Evolutionary conservation across 2,329 filamentous ascomycete species (phyloP).

Genomic region (Sclerotinia trifoliorum): DNA sequence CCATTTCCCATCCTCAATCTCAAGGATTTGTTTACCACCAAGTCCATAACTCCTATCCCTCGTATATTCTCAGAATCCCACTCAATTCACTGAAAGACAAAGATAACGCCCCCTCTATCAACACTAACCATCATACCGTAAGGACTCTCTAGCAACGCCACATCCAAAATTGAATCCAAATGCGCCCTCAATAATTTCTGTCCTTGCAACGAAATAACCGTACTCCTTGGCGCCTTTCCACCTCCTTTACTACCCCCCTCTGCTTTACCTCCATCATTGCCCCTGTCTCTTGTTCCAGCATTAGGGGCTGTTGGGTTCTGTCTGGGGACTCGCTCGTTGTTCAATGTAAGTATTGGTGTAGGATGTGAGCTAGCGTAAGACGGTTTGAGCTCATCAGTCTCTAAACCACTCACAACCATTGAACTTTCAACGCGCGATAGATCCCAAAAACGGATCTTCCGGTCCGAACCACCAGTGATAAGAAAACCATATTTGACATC

Average conservation of each 20-base stretch:
- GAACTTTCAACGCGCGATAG: slow-evolving; percentile 75
- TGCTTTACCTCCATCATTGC: slow-evolving; percentile 31
- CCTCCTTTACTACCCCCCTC: slow-evolving; percentile 35
- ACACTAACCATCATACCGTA: slow-evolving; percentile 92
- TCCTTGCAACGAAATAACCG: slow-evolving; percentile 84
- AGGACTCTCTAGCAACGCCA: slow-evolving; percentile 82
- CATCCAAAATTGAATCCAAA: slow-evolving; percentile 82
- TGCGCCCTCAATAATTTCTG: slow-evolving; percentile 83
- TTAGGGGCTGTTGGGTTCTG: slow-evolving; percentile 38
- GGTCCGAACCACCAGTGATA: slow-evolving; percentile 83
- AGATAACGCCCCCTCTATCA: slow-evolving; percentile 84
- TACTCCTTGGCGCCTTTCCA: slow-evolving; percentile 64
- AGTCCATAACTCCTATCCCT: slow-evolving; percentile 27
- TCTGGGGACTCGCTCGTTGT: slow-evolving; percentile 53
- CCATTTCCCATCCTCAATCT: not conserved
- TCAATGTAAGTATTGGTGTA: slow-evolving; percentile 61
- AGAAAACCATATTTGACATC: slow-evolving; percentile 80
- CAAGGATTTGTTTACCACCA: slow-evolving; percentile 3
- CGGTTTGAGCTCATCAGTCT: slow-evolving; percentile 68
- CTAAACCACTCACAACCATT: slow-evolving; percentile 74
- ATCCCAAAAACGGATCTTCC: slow-evolving; percentile 94
- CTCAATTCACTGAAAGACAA: slow-evolving; percentile 60
- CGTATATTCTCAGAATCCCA: not conserved
- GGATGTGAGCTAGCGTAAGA: slow-evolving; percentile 66
- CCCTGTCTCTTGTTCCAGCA: slow-evolving; percentile 31